A percentile compares a stretch with the other conserved stretches of the same genome.
These are phyloP conservation scores for Pseudocercospora pini-densiflorae DNA, from an alignment of 2,329 filamentous ascomycete species.

Conservation along the genomic window DNA sequence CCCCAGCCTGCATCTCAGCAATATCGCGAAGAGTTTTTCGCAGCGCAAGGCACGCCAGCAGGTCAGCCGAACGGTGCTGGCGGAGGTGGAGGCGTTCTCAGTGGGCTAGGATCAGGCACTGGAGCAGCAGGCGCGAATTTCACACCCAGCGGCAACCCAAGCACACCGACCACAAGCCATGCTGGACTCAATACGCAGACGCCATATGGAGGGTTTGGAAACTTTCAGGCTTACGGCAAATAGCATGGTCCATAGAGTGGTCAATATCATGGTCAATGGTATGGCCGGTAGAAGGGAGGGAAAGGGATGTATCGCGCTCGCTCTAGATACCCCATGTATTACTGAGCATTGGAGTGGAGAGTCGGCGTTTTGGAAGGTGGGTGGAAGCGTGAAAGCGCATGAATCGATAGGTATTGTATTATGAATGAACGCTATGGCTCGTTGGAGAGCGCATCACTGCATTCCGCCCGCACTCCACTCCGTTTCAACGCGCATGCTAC, in stretches of 20 bases:
- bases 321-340: slow-evolving; percentile 2
- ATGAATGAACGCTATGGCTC: not conserved
- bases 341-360: slow-evolving; percentile 1
- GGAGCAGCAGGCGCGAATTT: slow-evolving; percentile 17
- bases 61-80: slow-evolving; percentile 29
- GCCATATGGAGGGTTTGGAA: slow-evolving; percentile 22
- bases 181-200: slow-evolving; percentile 27
- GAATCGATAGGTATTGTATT: not conserved
- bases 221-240: slow-evolving; percentile 18
- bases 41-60: slow-evolving; percentile 47
- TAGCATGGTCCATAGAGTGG: slow-evolving; percentile 11
- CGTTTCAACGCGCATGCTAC: not conserved
- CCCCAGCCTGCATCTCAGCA: slow-evolving; percentile 61
- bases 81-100: slow-evolving; percentile 18
- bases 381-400: not conserved
- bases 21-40: slow-evolving; percentile 46
- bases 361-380: not conserved
- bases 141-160: slow-evolving; percentile 28
- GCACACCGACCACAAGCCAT: slow-evolving; percentile 28
- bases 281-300: not conserved
- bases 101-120: slow-evolving; percentile 21
- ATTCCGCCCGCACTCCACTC: too few relatives aligned
- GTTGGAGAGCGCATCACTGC: not conserved
- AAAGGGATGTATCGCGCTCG: not conserved
- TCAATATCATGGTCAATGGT: not conserved